These are phyloP conservation scores for Canavalia ensiformis DNA, from an alignment of 306 rosid genomes.

Conservation along the genomic window DNA sequence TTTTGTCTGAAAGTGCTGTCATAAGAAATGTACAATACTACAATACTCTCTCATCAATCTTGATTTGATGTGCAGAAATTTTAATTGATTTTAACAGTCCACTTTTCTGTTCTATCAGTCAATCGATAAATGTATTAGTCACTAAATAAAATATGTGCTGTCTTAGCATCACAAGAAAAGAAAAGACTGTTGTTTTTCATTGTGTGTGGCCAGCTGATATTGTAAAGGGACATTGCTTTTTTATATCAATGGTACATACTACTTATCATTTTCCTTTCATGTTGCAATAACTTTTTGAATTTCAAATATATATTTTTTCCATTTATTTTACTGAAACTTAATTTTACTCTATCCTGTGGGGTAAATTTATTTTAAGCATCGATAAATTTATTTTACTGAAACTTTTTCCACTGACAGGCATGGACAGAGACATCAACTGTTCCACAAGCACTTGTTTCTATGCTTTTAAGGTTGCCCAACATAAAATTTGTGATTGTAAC, in stretches of 20 bases:
- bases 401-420: slow-evolving; percentile 58
- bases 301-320: slow-evolving; percentile 8
- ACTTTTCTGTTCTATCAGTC: slow-evolving; percentile 27
- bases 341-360: slow-evolving; percentile 35
- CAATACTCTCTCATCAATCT: slow-evolving; percentile 31
- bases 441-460: slow-evolving; percentile 84
- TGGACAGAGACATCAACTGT: slow-evolving; percentile 84
- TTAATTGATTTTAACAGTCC: slow-evolving; percentile 37
- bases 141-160: slow-evolving; percentile 16
- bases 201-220: slow-evolving; percentile 8
- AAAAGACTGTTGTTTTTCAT: neutral
- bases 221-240: slow-evolving; percentile 9
- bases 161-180: slow-evolving; percentile 15
- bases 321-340: slow-evolving; percentile 32
- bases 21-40: slow-evolving; percentile 25
- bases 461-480: slow-evolving; percentile 84
- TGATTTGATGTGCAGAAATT: slow-evolving; percentile 30
- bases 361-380: slow-evolving; percentile 44
- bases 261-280: neutral
- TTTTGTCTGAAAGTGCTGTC: slow-evolving; percentile 35
- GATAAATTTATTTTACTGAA: slow-evolving; percentile 12
- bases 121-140: slow-evolving; percentile 19
- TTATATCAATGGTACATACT: slow-evolving; percentile 31
- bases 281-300: neutral
- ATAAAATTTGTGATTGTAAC: slow-evolving; percentile 85